Conservation (phyloP, 371 early-diverging fungal genomes). For the Choanephora cucurbitarum region DNA sequence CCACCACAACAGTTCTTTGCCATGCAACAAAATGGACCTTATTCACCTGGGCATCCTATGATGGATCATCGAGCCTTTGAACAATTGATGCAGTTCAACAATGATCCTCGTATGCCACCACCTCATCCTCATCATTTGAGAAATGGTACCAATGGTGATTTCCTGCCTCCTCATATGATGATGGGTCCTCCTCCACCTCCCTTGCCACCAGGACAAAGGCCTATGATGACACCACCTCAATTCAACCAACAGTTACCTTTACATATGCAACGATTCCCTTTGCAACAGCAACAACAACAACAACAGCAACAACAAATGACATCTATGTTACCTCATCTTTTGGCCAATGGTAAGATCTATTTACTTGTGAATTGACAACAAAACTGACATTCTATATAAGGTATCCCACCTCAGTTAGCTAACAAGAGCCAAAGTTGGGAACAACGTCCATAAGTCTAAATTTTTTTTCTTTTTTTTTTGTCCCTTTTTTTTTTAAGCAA, state of each 20-base stretch:
- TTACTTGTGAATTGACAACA: too few relatives aligned
- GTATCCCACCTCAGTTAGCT: constrained; percentile 41
- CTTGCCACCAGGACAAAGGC: constrained; percentile 26
- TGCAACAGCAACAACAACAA: constrained; percentile 27
- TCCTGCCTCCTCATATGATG: constrained; percentile 36
- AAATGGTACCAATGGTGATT: constrained; percentile 13
- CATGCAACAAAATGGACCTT: constrained; percentile 13
- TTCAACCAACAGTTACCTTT: constrained; percentile 10
- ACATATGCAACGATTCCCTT: constrained; percentile 22
- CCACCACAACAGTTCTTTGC: constrained; percentile 8
- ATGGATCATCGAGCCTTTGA: constrained; percentile 26
- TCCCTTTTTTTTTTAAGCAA: not conserved
- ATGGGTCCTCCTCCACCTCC: constrained; percentile 16
- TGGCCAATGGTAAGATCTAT: constrained; percentile 42
- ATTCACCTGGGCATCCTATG: constrained; percentile 23
- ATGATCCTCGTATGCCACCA: constrained; percentile 17
- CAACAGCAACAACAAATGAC: constrained; percentile 9
- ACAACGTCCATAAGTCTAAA: constrained; percentile 26
- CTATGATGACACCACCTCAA: constrained; percentile 35
- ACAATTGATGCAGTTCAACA: constrained; percentile 15
- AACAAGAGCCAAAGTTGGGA: constrained; percentile 47
- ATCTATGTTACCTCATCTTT: constrained; percentile 38
- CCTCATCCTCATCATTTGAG: constrained; percentile 16
- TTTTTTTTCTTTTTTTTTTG: not conserved
- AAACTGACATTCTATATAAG: too few relatives aligned